Percentiles rank a stretch among this genome's conserved stretches.
Evolutionary conservation across 345 rosid species (phyloP).

Genomic region (Erysimum cheiranthoides): DNA sequence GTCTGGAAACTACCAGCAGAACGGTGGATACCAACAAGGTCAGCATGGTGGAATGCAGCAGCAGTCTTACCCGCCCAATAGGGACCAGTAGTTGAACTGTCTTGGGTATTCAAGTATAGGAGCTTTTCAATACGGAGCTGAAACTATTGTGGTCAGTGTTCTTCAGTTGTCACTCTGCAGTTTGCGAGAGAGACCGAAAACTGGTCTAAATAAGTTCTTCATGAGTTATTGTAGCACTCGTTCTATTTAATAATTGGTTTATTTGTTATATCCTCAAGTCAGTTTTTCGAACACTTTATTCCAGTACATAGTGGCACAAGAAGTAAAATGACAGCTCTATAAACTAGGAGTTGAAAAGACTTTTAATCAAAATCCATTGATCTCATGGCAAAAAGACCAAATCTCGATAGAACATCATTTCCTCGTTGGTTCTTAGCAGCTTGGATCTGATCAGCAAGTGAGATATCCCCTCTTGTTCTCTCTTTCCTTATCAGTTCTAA

Average conservation of each 20-base stretch:
- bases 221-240: constrained; percentile 1
- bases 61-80: constrained; percentile 21
- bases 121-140: neutral
- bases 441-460: constrained; percentile 86
- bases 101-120: constrained; percentile 18
- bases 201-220: neutral
- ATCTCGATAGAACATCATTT: constrained; percentile 26
- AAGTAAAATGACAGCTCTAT: constrained; percentile 22
- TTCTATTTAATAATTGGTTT: neutral
- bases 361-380: constrained; percentile 32
- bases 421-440: constrained; percentile 68
- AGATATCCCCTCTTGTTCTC: constrained; percentile 54
- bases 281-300: neutral
- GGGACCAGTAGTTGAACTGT: constrained; percentile 21
- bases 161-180: neutral
- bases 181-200: neutral
- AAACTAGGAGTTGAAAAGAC: constrained; percentile 8
- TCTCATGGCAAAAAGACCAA: constrained; percentile 37
- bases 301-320: constrained; percentile 20
- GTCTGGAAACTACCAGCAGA: constrained; percentile 19
- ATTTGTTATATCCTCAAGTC: constrained; percentile 5
- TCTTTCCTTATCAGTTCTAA: constrained; percentile 61
- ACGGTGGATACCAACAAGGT: constrained; percentile 37
- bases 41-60: constrained; percentile 1
- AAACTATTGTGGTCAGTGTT: neutral